Conservation (phyloP, 2,329 filamentous ascomycete species). For the Phyllosticta capitalensis region DNA sequence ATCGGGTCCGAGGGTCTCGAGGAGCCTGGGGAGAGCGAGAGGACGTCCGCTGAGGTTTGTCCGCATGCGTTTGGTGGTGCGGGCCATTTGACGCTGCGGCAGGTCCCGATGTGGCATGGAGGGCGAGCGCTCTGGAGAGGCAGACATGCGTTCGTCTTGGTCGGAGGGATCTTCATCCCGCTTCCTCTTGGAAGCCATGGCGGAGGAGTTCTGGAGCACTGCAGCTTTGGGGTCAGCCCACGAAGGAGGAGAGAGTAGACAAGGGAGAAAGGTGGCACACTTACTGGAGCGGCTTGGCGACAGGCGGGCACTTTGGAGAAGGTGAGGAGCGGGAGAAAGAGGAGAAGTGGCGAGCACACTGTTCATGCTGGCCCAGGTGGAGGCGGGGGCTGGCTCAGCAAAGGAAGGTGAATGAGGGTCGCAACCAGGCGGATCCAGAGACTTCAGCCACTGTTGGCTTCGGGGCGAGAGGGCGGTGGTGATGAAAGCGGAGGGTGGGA, state of each 20-base stretch:
- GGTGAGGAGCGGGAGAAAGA: conserved; percentile 48
- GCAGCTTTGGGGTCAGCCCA: conserved; percentile 20
- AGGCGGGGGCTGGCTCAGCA: not conserved
- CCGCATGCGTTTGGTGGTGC: conserved; percentile 52
- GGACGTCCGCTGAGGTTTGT: conserved; percentile 61
- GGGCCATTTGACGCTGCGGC: conserved; percentile 36
- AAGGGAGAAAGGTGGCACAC: conserved; percentile 17
- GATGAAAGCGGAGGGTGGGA: conserved; percentile 11
- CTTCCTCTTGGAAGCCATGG: conserved; percentile 66
- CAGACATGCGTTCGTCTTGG: conserved; percentile 75
- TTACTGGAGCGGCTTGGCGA: conserved; percentile 52
- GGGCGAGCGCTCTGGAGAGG: conserved; percentile 77
- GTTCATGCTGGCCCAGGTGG: conserved; percentile 42
- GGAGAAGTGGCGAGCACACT: conserved; percentile 49
- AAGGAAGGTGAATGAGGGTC: conserved; percentile 1
- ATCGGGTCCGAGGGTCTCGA: conserved; percentile 82
- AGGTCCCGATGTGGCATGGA: conserved; percentile 61
- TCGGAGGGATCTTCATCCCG: conserved; percentile 59
- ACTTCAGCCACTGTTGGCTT: not conserved
- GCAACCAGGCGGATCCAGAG: not conserved
- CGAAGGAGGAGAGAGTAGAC: conserved; percentile 7
- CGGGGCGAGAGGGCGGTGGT: conserved; percentile 5
- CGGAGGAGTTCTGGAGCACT: conserved; percentile 29
- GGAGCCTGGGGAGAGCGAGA: conserved; percentile 62
- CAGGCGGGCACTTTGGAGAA: conserved; percentile 50